Base-by-base conservation (phyloP, 2,329 filamentous ascomycete genomes). In the Delphinella strobiligena region DNA sequence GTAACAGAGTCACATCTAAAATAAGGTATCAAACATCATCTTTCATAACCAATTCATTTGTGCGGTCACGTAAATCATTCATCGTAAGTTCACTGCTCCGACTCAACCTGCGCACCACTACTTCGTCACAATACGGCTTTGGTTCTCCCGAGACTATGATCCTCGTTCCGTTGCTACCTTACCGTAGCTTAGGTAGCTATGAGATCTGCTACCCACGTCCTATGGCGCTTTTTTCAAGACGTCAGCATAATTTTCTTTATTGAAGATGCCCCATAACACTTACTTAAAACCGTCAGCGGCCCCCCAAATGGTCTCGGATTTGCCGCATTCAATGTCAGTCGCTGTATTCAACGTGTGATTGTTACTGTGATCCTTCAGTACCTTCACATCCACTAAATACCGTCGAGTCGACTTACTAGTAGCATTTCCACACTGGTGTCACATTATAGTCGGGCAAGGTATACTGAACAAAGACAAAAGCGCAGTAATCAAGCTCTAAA, bases 201-300 rank as follows among this genome's bases (percentile, higher is more conserved):
- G n/a, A n/a, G n/a, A n/a, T n/a, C n/a, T n/a, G n/a, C n/a, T n/a
- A n/a, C n/a, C 22, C 22, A 27, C 22, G 22, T 27, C 22, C 22
- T 7, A 27, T 27, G 12, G 22, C 22, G 22, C 22, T 27, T 7
- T 7, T 27, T n/a, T n/a, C n/a, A 27, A 7, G 22, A 27, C 12
- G 12, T 27, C n/a, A 33, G n/a, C 31, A 7, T 33, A 7, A 14
- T 8, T 33, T 17, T 7, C 31, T 7, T 7, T 33, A 7, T 9
- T n/a, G n/a, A n/a, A n/a, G n/a, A n/a, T 24, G 10, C 37, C 27
- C 35, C 40, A 15, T 36, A 10, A 19, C 47, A 24, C 29, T 24
- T 1, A 41, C 47, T 47, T 40, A 24, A 39, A 47, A 4, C 47
- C 47, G 14, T 34, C 37, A 17, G 47, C 47, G 14, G 14, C 36